Base-by-base conservation (phyloP, 2,329 filamentous ascomycete genomes). In the Dendrostoma leiphaemia region DNA sequence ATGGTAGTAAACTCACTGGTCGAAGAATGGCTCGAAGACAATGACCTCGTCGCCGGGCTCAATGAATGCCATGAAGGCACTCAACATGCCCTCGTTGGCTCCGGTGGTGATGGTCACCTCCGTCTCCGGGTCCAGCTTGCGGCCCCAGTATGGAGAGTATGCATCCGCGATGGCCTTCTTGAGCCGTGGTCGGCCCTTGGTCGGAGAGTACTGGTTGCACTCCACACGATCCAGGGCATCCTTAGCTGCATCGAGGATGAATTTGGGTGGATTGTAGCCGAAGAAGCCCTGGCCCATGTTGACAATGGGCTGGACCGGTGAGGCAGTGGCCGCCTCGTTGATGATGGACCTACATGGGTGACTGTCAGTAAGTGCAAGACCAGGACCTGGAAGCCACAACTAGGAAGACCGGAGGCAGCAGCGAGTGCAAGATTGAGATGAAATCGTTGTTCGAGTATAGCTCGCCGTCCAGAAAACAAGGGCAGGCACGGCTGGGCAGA, bases 121-220 rank as follows among this genome's bases (percentile, higher is more conserved):
- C 2, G 87, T 96, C 34, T 96, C 90, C 0, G 93, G 90, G 69
- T 99, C 80, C 41, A 99, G 72, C 59, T 81, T 78, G 51, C 89
- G 84, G 32, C 90, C 91, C 78, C 95, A 97, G 70, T 88, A 87
- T 1, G 91, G 90, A 13, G 91, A 89, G 75, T 99, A 99, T 21
- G 94, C 89, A 64, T 96, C 85, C 2, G 94, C 90, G 65, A 99
- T 86, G 48, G 94, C 94, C 77, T 97, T 90, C 80, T 88, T 93
- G 66, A 99, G 80, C 52, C 93, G 83, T 38, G 94, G 93, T 6
- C 93, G 86, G 57, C 94, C 94, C 79, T 91, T 94, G 19, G 94
- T 97, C 2, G 92, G 94, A 21, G 91, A 93, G 79, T 99, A 99
- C 78, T 99, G 94, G 72, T 99, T 99, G 81, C 93, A 97, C 62